Evolutionary conservation across 495 filamentous ascomycete species (phyloP).

Genomic region (Emericellopsis terricola): DNA sequence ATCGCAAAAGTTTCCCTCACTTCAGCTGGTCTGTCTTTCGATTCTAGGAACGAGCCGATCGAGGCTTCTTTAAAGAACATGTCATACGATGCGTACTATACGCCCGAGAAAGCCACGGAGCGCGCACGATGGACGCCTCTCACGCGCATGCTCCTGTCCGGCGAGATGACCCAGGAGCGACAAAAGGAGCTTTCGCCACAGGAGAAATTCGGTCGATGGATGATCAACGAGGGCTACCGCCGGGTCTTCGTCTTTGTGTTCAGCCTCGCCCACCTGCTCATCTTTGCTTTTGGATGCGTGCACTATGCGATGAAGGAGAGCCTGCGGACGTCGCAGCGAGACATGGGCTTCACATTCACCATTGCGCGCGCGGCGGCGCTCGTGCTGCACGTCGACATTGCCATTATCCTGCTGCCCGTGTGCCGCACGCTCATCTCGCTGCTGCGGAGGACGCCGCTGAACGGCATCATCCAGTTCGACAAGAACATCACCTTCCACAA

Average conservation of each 20-base stretch:
- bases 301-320: constrained; percentile 60
- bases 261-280: constrained; percentile 42
- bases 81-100: constrained; percentile 17
- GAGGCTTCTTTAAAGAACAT: too few species aligned
- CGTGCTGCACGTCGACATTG: constrained; percentile 58
- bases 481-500: constrained; percentile 75
- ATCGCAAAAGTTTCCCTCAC: too few species aligned
- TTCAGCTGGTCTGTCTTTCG: too few species aligned
- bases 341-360: constrained; percentile 51
- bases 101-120: constrained; percentile 24
- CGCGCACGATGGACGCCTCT: constrained; percentile 52
- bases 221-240: constrained; percentile 63
- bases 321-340: constrained; percentile 37
- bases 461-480: constrained; percentile 64
- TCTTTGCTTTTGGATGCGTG: constrained; percentile 59
- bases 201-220: constrained; percentile 41
- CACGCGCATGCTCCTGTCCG: constrained; percentile 47
- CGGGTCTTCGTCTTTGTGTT: constrained; percentile 59
- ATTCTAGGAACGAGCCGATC: too few species aligned
- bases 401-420: constrained; percentile 57
- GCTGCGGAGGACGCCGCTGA: constrained; percentile 53
- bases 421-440: constrained; percentile 65
- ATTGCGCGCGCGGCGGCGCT: constrained; percentile 54
- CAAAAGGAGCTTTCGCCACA: constrained; percentile 37
- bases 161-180: constrained; percentile 46